These are phyloP conservation scores for Annulohypoxylon maeteangense DNA, from an alignment of 495 filamentous ascomycete genomes.

Conservation along the genomic window DNA sequence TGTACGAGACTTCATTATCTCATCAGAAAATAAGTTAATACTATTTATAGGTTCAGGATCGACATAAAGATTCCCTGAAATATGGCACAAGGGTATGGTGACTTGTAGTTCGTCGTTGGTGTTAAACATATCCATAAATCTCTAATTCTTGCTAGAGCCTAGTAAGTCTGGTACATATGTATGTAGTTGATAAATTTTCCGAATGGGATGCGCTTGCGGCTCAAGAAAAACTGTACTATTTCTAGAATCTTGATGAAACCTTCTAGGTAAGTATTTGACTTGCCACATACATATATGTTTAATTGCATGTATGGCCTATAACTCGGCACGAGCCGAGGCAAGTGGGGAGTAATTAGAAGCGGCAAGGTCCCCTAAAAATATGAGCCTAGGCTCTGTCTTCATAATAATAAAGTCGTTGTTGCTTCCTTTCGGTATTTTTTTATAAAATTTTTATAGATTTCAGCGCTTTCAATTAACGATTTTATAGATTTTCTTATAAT, in stretches of 20 bases:
- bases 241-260: constrained; percentile 1
- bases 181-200: constrained; percentile 3
- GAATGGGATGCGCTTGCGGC: constrained; percentile 6
- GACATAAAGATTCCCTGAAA: not conserved
- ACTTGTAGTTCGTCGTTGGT: not conserved
- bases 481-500: not conserved
- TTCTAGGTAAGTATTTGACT: not conserved
- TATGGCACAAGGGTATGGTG: not conserved
- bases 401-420: not conserved
- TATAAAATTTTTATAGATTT: not conserved
- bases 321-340: constrained; percentile 32
- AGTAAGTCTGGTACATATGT: not conserved
- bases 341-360: constrained; percentile 32
- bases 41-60: not conserved
- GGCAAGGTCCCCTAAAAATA: constrained; percentile 5
- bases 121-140: not conserved
- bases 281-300: not conserved
- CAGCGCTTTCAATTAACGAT: not conserved
- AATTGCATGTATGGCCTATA: constrained; percentile 2
- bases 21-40: not conserved
- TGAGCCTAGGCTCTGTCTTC: not conserved
- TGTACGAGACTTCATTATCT: not conserved
- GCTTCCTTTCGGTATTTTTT: not conserved
- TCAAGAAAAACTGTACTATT: constrained; percentile 2
- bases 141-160: not conserved